phyloP scores from a whole-genome alignment of 805 yeast genomes.

The Candida adriatica region DNA sequence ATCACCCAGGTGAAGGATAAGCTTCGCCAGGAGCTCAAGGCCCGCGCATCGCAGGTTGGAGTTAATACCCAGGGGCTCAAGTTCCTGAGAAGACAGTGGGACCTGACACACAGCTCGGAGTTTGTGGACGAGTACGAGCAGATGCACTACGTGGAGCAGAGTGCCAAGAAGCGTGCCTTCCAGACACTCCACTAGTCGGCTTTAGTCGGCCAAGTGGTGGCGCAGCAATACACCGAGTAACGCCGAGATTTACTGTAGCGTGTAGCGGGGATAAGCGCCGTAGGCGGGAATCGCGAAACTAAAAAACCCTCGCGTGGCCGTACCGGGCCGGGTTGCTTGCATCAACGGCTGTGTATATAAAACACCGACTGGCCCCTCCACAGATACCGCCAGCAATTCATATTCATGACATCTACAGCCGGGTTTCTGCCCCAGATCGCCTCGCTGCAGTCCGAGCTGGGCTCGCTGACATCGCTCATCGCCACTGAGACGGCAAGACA shows the following conservation, averaged over 20 bases:
- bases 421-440: slow-evolving; percentile 12
- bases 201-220: too few species aligned
- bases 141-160: slow-evolving; percentile 42
- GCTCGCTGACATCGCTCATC: slow-evolving; percentile 9
- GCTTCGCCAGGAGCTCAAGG: slow-evolving; percentile 49
- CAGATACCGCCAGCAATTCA: background rate
- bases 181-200: slow-evolving; percentile 42
- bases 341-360: too few species aligned
- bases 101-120: slow-evolving; percentile 62
- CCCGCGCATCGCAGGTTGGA: slow-evolving; percentile 59
- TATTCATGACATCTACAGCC: slow-evolving; percentile 9
- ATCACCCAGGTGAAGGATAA: slow-evolving; percentile 56
- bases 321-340: too few species aligned
- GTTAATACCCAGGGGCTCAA: slow-evolving; percentile 79
- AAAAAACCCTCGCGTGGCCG: too few species aligned
- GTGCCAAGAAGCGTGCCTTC: slow-evolving; percentile 67
- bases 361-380: too few species aligned
- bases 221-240: too few species aligned
- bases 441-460: slow-evolving; percentile 10
- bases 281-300: too few species aligned
- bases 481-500: slow-evolving; percentile 16
- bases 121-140: slow-evolving; percentile 65
- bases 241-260: too few species aligned
- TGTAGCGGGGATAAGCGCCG: too few species aligned
- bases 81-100: slow-evolving; percentile 73